Base-by-base conservation (phyloP, 1,284 basidiomycete species). In the Boletus smithii region DNA sequence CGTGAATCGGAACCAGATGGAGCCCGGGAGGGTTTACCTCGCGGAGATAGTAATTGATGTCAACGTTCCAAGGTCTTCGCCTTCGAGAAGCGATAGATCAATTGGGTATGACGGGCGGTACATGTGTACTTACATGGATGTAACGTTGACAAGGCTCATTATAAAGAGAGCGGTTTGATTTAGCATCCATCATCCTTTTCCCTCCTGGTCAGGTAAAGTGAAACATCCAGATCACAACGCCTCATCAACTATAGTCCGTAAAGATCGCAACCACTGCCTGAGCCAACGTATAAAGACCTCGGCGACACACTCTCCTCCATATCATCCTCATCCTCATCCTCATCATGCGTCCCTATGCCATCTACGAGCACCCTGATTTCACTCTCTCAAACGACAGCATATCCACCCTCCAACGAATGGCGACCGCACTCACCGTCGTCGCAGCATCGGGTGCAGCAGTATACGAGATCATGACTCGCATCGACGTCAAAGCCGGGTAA, bases 361-460 rank as follows among this genome's bases (percentile, higher is more conserved):
- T 79, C 46, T 79, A 79, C 59, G 77, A 77, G 49, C 75, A 77
- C 58, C 77, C 77, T 9, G 68, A 69, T n/a, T 72, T 78, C 53
- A 66, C 72, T 1, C 59, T 66, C 18, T 67, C 63, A 10, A 14
- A 46, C 24, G 62, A 60, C 13, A 62, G 61, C 27, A 34, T 58
- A 43, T 34, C 52, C 18, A 58, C 51, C 2, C 49, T 67, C 2
- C 66, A 49, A 11, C 56, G 54, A 8, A 44, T 68, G 24, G 63
- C 57, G 23, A 46, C 66, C 1, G 42, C 63, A 1, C 13, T 65
- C 29, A 56, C 63, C 20, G 50, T 68, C 41, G 49, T 65, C 32
- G 66, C 62, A 7, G 63, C 66, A 13, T 65, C 63, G 8, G 49
- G 66, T 8, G 66, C 65, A 22, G 66, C 61, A 17, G 51, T 65